phyloP scores from a whole-genome alignment of 1,284 basidiomycete species.

The Sutorius eximius region DNA sequence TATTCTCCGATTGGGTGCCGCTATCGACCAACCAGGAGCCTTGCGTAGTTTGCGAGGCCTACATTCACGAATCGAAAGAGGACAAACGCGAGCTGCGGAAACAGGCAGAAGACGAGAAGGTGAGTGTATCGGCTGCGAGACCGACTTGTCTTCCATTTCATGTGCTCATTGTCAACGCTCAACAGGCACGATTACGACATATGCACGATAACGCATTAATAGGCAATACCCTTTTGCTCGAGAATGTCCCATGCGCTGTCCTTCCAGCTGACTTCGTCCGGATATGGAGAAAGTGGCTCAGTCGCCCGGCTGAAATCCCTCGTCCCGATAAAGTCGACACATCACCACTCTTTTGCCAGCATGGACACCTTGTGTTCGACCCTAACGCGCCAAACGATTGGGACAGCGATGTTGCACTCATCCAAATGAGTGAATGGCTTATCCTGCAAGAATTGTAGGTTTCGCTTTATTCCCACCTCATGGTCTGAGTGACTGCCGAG shows the following conservation, averaged over 20 bases:
- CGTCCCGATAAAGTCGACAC: slow-evolving; percentile 68
- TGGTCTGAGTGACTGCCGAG: slow-evolving; percentile 5
- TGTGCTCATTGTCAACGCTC: slow-evolving; percentile 14
- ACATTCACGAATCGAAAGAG: slow-evolving; percentile 55
- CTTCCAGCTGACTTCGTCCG: slow-evolving; percentile 62
- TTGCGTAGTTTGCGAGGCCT: slow-evolving; percentile 61
- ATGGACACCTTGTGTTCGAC: slow-evolving; percentile 64
- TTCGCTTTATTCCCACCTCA: slow-evolving; percentile 13
- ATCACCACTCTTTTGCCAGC: slow-evolving; percentile 62
- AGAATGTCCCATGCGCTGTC: slow-evolving; percentile 54
- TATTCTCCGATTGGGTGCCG: slow-evolving; percentile 69
- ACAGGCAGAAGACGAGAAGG: slow-evolving; percentile 75
- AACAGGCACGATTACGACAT: slow-evolving; percentile 57
- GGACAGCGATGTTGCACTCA: slow-evolving; percentile 52
- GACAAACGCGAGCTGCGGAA: slow-evolving; percentile 57
- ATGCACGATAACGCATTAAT: slow-evolving; percentile 57
- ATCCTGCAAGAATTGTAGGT: slow-evolving; percentile 56
- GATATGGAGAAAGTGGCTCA: slow-evolving; percentile 67
- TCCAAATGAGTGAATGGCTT: slow-evolving; percentile 65
- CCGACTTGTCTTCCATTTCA: slow-evolving; percentile 9
- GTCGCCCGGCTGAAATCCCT: slow-evolving; percentile 51
- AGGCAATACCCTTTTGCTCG: slow-evolving; percentile 44
- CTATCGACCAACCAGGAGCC: slow-evolving; percentile 48
- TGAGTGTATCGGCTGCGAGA: slow-evolving; percentile 23
- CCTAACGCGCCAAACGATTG: slow-evolving; percentile 59